Base-by-base conservation (phyloP, 2,329 filamentous ascomycete genomes). In the Aspergillus sp. region DNA sequence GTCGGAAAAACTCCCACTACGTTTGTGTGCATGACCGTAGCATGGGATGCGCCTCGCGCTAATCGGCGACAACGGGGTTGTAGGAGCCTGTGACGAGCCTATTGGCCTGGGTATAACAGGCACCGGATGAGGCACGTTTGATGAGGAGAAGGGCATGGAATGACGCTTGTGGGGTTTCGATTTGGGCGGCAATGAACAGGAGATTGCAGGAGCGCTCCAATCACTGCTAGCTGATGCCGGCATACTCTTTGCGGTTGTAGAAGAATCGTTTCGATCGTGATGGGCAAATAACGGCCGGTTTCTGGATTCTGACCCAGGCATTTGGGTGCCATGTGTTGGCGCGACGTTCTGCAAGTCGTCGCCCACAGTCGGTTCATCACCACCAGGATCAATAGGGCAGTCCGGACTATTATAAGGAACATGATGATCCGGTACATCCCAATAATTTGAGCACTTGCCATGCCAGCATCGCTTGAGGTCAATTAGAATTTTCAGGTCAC, bases 391-490 rank as follows among this genome's bases (percentile, higher is more conserved):
- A 48, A 96, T 89, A 13, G 89, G 85, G 17, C 84, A 80, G 24
- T 90, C 85, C 3, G 86, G 80, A 13, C 81, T 83, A 12, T 85
- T 78, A 44, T 85, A 71, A 13, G 64, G 82, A 1, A 81, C 78
- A 62, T 88, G 81, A 36, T 87, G 87, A 47, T 90, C 85, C 0
- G 85, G 80, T 0, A 83, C 84, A 61, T 96, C 90, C 93, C 95
- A 99, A 71, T 93, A 96, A 55, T 93, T 78, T 0, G 89, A 87
- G 71, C 93, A 98, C 18, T 95, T 90, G 51, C 93, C 85, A 71
- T 93, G 88, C 95, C 95, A 99, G 71, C 95, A 98, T 71, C 96
- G 96, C 74, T 99, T 99, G 61, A 99, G 79, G 74, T 99, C 95
- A 30, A 89, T 87, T 36, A 99, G 81, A 63, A 98, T 96, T 74